Evolutionary conservation across 202 grass and related monocot species (phyloP), one percentile per base, ranked within the genome.

Genomic region (Alloteropsis angusta): DNA sequence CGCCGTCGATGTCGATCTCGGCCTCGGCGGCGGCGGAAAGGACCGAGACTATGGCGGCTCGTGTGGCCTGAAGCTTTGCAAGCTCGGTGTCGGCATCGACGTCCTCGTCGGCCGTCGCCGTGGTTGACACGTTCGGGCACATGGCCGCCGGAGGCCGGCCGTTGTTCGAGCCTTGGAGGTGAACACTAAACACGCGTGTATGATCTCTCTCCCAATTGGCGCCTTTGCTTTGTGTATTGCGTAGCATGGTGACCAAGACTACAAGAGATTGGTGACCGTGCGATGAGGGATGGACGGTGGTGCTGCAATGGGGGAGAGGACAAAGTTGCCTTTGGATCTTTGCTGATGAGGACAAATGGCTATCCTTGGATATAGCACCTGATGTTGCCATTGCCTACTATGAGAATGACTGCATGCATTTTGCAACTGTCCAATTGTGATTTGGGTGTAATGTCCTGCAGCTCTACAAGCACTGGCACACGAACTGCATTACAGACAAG

Each of bases 311-410:
- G 45, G 7, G 57, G 16, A 43, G 11, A 53, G 34, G 57, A 65
- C n/a, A 36, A 46, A 39, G 19, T 26, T 49, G 36, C 13, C 13
- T 6, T 38, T 22, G 69, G 46, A 64, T 14, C 49, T 63, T 62
- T 14, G 21, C 45, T 17, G 44, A 12, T 19, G 4, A 41, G 63
- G 81, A 76, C 86, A 88, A 84, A 81, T 84, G 86, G 71, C 22
- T 71, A 28, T 65, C 86, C 80, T 88, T 80, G 86, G 76, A 76
- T 56, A 76, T 39, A 32, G 64, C 86, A 48, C 63, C 76, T 49
- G 14, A 5, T 56, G 35, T 22, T 30, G 46, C 52, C 54, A 17
- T 49, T 13, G 12, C 52, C 34, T 46, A 9, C 71, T 22, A 72
- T 72, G 57, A 78, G 0, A 82, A 76, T 37, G 28, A 56, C 56